Conservation (phyloP, 2,329 filamentous ascomycete genomes). For the Xylariomycetidae sp. region DNA sequence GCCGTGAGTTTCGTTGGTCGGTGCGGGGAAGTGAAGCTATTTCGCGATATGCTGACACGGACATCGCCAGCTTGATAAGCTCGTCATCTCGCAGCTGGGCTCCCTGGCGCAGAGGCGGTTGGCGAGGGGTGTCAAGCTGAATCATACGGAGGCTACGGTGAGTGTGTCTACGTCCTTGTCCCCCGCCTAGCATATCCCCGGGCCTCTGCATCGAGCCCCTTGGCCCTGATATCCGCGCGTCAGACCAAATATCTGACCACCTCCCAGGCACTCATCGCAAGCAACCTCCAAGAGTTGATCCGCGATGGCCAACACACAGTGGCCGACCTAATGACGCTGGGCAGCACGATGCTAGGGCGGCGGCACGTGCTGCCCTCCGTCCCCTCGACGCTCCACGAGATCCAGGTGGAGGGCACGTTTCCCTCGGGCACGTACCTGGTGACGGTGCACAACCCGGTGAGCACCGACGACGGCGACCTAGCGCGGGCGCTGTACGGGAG, state of each 20-base stretch:
- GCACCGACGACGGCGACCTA: slow-evolving; percentile 78
- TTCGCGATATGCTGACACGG: slow-evolving; percentile 1
- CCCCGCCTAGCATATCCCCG: not conserved
- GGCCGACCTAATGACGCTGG: slow-evolving; percentile 86
- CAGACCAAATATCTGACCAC: not conserved
- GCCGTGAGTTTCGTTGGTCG: too few species aligned
- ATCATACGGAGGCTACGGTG: slow-evolving; percentile 83
- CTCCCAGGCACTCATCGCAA: slow-evolving; percentile 69
- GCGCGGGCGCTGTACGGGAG: slow-evolving; percentile 84
- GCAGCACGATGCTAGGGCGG: slow-evolving; percentile 86
- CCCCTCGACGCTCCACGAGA: slow-evolving; percentile 67
- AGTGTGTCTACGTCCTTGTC: too few species aligned
- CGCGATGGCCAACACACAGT: slow-evolving; percentile 93
- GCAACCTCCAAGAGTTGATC: slow-evolving; percentile 90
- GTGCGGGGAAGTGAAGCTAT: slow-evolving; percentile 5
- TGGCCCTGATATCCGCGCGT: not conserved
- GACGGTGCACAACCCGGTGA: slow-evolving; percentile 86
- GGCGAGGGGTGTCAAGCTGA: slow-evolving; percentile 80
- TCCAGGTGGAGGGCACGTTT: slow-evolving; percentile 94
- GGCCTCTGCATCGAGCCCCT: not conserved
- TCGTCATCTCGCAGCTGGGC: slow-evolving; percentile 84
- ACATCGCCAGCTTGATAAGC: slow-evolving; percentile 98
- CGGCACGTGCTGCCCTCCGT: slow-evolving; percentile 86
- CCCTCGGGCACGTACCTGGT: slow-evolving; percentile 86
- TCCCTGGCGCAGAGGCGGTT: slow-evolving; percentile 81